Percentiles rank a stretch among this genome's conserved stretches.
Evolutionary conservation across 2,329 filamentous ascomycete species (phyloP).

Genomic region (Cladosporium velox): DNA sequence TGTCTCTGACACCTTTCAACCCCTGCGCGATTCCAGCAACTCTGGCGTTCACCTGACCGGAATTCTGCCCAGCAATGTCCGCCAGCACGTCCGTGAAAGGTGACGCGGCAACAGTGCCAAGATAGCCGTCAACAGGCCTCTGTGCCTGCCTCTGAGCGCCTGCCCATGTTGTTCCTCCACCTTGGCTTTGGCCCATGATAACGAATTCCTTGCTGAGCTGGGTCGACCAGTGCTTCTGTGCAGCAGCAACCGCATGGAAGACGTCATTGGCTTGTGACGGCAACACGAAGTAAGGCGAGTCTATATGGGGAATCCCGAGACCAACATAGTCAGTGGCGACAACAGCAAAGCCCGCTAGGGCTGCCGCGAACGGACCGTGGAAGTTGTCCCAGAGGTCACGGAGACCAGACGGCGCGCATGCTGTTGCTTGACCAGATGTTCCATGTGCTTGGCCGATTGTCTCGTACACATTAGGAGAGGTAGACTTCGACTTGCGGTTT

Average conservation of each 20-base stretch:
- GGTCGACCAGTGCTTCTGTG: constrained; percentile 45
- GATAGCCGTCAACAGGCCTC: constrained; percentile 38
- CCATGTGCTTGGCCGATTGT: constrained; percentile 31
- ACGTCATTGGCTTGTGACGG: constrained; percentile 47
- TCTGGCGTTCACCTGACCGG: constrained; percentile 24
- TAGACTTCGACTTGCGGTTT: background rate
- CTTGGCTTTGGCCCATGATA: constrained; percentile 51
- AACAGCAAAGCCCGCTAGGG: constrained; percentile 36
- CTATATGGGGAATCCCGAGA: constrained; percentile 26
- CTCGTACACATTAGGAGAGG: constrained; percentile 23
- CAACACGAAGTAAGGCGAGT: constrained; percentile 43
- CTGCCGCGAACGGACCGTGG: constrained; percentile 34
- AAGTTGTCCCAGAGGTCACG: constrained; percentile 34
- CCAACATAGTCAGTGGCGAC: constrained; percentile 34
- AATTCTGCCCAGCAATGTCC: constrained; percentile 29
- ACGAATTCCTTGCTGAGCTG: constrained; percentile 44
- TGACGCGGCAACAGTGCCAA: constrained; percentile 40
- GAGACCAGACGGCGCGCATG: constrained; percentile 34
- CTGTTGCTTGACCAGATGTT: constrained; percentile 28
- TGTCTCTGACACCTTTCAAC: constrained; percentile 32
- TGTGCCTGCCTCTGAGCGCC: constrained; percentile 35
- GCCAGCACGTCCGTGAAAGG: constrained; percentile 33
- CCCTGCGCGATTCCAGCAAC: constrained; percentile 27
- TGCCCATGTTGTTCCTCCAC: constrained; percentile 49
- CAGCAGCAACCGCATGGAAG: constrained; percentile 48